These are phyloP conservation scores for Penicillium capsulatum DNA, from an alignment of 2,329 filamentous ascomycete genomes.

Conservation along the genomic window DNA sequence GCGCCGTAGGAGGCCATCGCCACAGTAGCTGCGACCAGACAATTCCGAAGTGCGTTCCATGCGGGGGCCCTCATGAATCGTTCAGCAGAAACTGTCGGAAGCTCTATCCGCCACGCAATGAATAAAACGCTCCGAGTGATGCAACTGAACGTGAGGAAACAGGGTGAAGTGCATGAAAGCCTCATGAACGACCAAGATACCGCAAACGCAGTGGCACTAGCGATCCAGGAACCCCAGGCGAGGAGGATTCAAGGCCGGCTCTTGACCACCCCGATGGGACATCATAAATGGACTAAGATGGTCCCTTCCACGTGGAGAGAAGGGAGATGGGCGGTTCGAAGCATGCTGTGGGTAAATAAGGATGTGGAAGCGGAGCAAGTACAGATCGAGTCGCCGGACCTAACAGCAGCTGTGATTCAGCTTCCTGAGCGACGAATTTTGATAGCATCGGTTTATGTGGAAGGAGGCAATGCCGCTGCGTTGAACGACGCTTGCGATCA, in stretches of 20 bases:
- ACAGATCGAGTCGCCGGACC: too few relatives aligned
- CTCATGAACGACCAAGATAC: constrained; percentile 20
- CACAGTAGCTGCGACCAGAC: constrained; percentile 15
- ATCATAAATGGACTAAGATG: too few relatives aligned
- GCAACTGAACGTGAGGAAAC: too few relatives aligned
- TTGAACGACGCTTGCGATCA: constrained; percentile 13
- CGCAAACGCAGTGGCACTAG: constrained; percentile 8
- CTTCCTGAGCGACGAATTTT: too few relatives aligned
- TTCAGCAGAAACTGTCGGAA: constrained; percentile 19
- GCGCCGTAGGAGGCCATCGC: constrained; percentile 11
- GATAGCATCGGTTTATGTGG: constrained; percentile 25
- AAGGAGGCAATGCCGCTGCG: constrained; percentile 15
- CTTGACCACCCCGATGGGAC: too few relatives aligned
- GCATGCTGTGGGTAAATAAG: constrained; percentile 27
- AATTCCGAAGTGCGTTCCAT: constrained; percentile 17
- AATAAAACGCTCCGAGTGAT: constrained; percentile 19
- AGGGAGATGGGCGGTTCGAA: constrained; percentile 23
- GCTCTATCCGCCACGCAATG: constrained; percentile 18
- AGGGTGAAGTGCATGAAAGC: constrained; percentile 16
- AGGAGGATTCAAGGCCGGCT: too few relatives aligned
- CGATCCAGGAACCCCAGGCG: too few relatives aligned
- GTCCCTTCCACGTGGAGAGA: too few relatives aligned
- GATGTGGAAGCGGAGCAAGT: constrained; percentile 25
- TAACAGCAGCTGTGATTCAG: too few relatives aligned
- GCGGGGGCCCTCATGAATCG: constrained; percentile 16